Evolutionary conservation across 495 filamentous ascomycete species (phyloP), one percentile per base, ranked within the genome.

Genomic region (Articulospora tetracladia): DNA sequence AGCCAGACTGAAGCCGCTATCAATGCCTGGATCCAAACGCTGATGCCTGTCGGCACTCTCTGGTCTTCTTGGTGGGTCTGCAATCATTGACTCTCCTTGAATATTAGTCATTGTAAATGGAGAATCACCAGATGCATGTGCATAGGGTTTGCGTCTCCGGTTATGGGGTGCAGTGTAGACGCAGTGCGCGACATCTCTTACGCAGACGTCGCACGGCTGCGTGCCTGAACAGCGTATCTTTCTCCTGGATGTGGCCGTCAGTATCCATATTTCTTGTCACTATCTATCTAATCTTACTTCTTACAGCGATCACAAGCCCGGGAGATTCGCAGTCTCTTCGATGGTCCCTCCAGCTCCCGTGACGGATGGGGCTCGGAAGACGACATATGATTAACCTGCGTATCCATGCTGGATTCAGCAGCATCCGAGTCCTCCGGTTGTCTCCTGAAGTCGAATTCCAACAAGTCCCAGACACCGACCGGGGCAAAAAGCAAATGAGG

Each of bases 161-260:
- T 22, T 52, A 59, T 59, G 28, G 2, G 13, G 12, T 25, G 47
- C 47, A 32, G 15, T 59, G 27, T 52, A 59, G 13, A 26, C 22
- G 17, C 57, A 59, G 17, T 22, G 17, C n/a, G n/a, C 34, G 1
- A 26, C 25, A 19, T 34, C 27, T 51, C 32, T 23, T 11, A 19
- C 17, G 27, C 57, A 59, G 13, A 22, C 27, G 3, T 22, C 41
- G 22, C 57, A 59, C 34, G 57, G 57, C 30, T 52, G 23, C 24
- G 49, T 32, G 6, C 57, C 57, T 2, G 44, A 30, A 22, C 57
- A 59, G 17, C 57, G 44, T 3, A 59, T 59, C 20, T 59, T 59
- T 34, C 19, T 19, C 24, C 28, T 36, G 23, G 10, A 19, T 55
- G 30, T 22, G n/a, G 28, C 15, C n/a, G 12, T 11, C 34, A n/a